Conservation (phyloP, 495 filamentous ascomycete species). For the Penicillium turbatum region DNA sequence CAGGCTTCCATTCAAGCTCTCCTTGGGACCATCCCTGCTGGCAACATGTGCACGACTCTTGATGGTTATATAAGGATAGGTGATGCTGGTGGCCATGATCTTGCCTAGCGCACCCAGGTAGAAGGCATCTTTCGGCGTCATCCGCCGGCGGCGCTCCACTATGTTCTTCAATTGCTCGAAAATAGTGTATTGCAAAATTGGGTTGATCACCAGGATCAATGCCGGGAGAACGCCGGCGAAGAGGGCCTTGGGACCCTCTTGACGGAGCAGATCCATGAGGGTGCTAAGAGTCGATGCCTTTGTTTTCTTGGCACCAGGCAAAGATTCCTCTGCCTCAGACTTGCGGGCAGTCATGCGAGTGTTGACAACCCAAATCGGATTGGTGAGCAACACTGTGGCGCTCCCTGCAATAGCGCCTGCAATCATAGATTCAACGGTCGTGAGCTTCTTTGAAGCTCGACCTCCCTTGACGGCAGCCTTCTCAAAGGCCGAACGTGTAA, state of each 20-base stretch:
- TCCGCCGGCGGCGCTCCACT: constrained; percentile 59
- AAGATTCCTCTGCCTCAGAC: constrained; percentile 48
- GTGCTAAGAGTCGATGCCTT: constrained; percentile 73
- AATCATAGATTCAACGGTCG: constrained; percentile 85
- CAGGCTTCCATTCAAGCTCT: constrained; percentile 70
- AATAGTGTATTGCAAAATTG: constrained; percentile 96
- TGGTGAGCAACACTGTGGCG: constrained; percentile 91
- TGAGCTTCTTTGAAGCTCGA: constrained; percentile 77
- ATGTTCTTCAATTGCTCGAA: constrained; percentile 93
- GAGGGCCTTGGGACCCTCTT: constrained; percentile 77
- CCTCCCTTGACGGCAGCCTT: constrained; percentile 69
- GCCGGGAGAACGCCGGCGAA: constrained; percentile 93
- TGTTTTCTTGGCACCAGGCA: constrained; percentile 48
- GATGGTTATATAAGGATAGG: constrained; percentile 97
- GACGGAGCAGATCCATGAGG: constrained; percentile 65
- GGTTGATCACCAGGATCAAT: constrained; percentile 91
- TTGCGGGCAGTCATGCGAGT: constrained; percentile 94
- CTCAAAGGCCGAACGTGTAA: constrained; percentile 86
- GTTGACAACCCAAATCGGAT: constrained; percentile 98
- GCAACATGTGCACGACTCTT: constrained; percentile 97
- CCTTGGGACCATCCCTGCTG: constrained; percentile 57
- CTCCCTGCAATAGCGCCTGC: constrained; percentile 92
- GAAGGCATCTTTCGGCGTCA: constrained; percentile 84
- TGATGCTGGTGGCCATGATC: constrained; percentile 85
- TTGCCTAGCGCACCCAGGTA: constrained; percentile 90